Conservation (phyloP, 768 basidiomycete genomes). For the Dioszegia hungarica region DNA sequence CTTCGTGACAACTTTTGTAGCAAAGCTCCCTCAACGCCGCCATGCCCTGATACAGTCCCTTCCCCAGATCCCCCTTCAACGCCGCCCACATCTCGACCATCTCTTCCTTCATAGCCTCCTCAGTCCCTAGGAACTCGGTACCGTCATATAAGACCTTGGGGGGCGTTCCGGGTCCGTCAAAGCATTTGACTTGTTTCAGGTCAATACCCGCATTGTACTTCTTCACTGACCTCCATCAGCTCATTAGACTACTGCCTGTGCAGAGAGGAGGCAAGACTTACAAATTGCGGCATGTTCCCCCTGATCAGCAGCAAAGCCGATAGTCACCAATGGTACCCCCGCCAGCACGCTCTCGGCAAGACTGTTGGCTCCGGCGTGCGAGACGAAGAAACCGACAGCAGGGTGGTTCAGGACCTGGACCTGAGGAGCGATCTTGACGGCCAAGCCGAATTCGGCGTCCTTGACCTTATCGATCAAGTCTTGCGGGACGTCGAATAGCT, state of each 20-base stretch:
- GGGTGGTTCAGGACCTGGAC: conserved; percentile 22
- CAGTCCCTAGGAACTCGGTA: conserved; percentile 21
- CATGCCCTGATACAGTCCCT: conserved; percentile 20
- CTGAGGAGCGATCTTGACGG: conserved; percentile 27
- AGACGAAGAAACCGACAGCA: conserved; percentile 18
- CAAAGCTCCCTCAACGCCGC: conserved; percentile 9
- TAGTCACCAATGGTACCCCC: conserved; percentile 13
- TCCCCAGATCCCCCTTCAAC: conserved; percentile 13
- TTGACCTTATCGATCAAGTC: conserved; percentile 16
- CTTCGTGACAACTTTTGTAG: conserved; percentile 12
- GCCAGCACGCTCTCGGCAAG: conserved; percentile 20
- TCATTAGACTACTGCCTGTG: not conserved
- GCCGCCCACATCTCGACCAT: conserved; percentile 10
- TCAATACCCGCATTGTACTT: conserved; percentile 18
- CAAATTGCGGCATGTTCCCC: conserved; percentile 15
- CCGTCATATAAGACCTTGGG: conserved; percentile 20
- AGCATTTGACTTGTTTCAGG: conserved; percentile 25
- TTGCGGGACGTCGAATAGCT: conserved; percentile 3
- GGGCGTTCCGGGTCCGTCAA: not conserved
- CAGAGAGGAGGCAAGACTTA: too few relatives aligned
- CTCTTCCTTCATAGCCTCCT: conserved; percentile 30
- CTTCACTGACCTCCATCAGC: conserved; percentile 4
- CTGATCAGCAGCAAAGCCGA: conserved; percentile 34
- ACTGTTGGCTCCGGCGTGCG: conserved; percentile 25
- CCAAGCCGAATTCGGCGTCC: conserved; percentile 4